Evolutionary conservation across 1,284 basidiomycete species (phyloP).

Genomic region (Pisolithus thermaeus): DNA sequence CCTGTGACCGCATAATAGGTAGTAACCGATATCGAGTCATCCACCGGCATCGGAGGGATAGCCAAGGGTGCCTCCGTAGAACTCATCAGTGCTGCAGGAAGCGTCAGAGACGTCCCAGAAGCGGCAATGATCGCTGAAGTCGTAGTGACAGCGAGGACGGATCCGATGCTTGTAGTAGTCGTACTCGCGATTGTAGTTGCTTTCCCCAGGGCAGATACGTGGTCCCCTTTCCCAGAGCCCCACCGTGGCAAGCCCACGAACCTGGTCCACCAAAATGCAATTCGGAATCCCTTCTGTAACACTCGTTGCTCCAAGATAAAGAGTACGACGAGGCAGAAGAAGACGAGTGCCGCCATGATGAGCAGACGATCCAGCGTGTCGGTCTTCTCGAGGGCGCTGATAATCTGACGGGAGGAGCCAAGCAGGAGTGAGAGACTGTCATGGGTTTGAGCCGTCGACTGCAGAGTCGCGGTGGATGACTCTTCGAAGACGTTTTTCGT

Average conservation of each 20-base stretch:
- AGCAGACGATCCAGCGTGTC: slow-evolving; percentile 90
- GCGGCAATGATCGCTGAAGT: background rate
- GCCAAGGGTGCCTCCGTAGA: background rate
- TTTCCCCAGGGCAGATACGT: background rate
- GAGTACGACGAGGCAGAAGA: slow-evolving; percentile 80
- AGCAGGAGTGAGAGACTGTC: slow-evolving; percentile 73
- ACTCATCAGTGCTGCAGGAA: background rate
- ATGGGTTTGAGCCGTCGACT: slow-evolving; percentile 72
- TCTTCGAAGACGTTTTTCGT: slow-evolving; percentile 44
- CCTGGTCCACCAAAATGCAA: slow-evolving; percentile 77
- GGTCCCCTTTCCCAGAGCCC: background rate
- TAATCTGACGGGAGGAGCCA: slow-evolving; percentile 73
- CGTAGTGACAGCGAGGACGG: background rate
- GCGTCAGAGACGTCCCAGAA: background rate
- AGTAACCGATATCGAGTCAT: background rate
- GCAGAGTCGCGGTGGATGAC: slow-evolving; percentile 71
- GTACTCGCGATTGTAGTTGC: background rate
- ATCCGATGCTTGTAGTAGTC: background rate
- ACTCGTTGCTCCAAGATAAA: slow-evolving; percentile 86
- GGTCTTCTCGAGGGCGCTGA: slow-evolving; percentile 80
- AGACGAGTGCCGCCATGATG: slow-evolving; percentile 68
- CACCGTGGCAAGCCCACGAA: slow-evolving; percentile 35
- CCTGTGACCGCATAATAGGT: background rate
- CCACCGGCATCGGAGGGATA: background rate
- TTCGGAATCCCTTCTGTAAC: slow-evolving; percentile 62